Evolutionary conservation across 1,284 basidiomycete species (phyloP).

Genomic region (Melampsora americana): DNA sequence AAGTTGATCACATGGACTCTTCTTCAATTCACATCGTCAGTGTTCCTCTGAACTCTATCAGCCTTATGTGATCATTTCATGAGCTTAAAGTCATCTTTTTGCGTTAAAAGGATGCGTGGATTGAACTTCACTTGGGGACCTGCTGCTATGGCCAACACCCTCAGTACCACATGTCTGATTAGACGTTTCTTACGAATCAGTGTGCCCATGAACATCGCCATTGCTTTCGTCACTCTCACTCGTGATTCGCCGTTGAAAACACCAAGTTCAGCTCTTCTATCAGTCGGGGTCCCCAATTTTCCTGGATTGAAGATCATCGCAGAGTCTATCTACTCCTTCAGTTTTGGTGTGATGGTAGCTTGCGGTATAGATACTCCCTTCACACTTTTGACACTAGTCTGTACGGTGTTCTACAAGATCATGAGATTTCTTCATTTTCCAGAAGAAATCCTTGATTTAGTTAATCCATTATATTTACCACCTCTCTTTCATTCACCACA

Average conservation of each 20-base stretch:
- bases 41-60: neutral
- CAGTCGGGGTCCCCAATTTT: conserved; percentile 4
- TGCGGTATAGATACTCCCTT: neutral
- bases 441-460: neutral
- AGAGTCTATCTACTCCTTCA: neutral
- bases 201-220: no score
- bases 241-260: neutral
- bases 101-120: neutral
- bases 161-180: neutral
- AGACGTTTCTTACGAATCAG: neutral
- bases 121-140: conserved; percentile 1
- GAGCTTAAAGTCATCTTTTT: neutral
- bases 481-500: neutral
- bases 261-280: neutral
- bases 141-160: neutral
- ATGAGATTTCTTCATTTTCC: neutral
- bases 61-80: neutral
- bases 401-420: neutral
- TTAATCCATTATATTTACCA: neutral
- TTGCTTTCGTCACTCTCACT: no score
- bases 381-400: neutral
- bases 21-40: neutral
- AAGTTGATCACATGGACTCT: no score
- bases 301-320: conserved; percentile 1
- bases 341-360: neutral